Conservation (phyloP, 106 monocot genomes). For the Acorus gramineus region DNA sequence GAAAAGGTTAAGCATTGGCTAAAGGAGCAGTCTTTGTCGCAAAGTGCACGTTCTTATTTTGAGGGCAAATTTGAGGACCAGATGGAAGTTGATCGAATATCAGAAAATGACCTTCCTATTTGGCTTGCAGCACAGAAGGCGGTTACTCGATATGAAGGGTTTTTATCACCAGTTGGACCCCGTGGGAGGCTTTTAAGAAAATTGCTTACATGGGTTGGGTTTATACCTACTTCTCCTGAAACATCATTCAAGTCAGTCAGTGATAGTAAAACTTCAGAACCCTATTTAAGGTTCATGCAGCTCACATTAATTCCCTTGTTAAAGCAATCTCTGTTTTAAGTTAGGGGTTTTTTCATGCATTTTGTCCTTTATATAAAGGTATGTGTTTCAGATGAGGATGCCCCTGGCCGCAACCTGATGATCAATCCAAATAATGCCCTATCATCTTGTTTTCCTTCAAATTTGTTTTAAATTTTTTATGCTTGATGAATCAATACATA, state of each 20-base stretch:
- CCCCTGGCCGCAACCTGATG: too few relatives aligned
- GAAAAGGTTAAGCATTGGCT: slow-evolving; percentile 65
- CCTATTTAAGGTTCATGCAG: slow-evolving; percentile 44
- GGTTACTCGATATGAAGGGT: slow-evolving; percentile 71
- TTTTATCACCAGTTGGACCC: slow-evolving; percentile 79
- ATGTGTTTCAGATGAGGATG: too few relatives aligned
- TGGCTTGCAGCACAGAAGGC: slow-evolving; percentile 92
- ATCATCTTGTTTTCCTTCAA: too few relatives aligned
- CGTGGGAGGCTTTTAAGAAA: slow-evolving; percentile 79
- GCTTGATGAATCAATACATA: too few relatives aligned
- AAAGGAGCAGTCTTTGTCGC: slow-evolving; percentile 45
- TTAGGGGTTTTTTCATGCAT: too few relatives aligned
- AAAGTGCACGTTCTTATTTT: slow-evolving; percentile 16
- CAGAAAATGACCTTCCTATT: slow-evolving; percentile 55
- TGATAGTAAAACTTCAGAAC: slow-evolving; percentile 30
- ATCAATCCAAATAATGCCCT: too few relatives aligned
- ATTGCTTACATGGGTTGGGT: slow-evolving; percentile 66
- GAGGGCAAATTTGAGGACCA: slow-evolving; percentile 16
- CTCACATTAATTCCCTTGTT: background rate
- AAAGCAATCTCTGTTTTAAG: too few relatives aligned
- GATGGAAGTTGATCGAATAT: slow-evolving; percentile 12
- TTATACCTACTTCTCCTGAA: slow-evolving; percentile 57
- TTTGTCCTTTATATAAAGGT: too few relatives aligned
- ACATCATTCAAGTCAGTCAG: slow-evolving; percentile 27
- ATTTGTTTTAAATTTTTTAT: too few relatives aligned